Percentiles rank a stretch among this genome's conserved stretches.
phyloP scores from a whole-genome alignment of 768 basidiomycete species.

The Agaricus bisporus region DNA sequence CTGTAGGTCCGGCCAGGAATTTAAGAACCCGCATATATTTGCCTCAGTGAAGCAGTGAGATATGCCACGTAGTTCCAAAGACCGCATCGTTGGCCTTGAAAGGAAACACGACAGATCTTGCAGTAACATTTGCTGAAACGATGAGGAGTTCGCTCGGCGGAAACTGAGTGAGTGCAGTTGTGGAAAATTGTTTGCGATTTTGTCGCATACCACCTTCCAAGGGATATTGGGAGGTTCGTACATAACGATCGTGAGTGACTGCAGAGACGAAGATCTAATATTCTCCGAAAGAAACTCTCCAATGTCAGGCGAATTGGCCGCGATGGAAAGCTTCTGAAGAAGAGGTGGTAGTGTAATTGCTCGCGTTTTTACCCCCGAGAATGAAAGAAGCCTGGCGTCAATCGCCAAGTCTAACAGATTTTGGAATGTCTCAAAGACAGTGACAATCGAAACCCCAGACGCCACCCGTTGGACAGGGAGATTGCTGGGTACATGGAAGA shows the following conservation, averaged over 20 bases:
- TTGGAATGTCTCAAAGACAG: slow-evolving; percentile 2
- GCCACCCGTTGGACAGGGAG: neutral
- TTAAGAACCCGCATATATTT: neutral
- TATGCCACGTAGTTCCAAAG: neutral
- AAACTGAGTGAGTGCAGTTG: neutral
- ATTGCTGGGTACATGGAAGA: neutral
- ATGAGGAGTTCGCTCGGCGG: neutral
- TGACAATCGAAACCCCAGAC: neutral
- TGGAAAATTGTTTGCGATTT: neutral
- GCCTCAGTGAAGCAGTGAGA: slow-evolving; percentile 4
- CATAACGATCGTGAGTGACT: neutral
- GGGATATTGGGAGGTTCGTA: neutral
- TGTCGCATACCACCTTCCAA: slow-evolving; percentile 3
- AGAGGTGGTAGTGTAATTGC: neutral
- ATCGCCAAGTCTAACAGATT: slow-evolving; percentile 1
- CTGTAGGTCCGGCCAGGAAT: neutral
- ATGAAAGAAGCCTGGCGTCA: slow-evolving; percentile 1
- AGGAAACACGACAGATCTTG: slow-evolving; percentile 1
- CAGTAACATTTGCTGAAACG: neutral
- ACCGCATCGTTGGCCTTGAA: slow-evolving; percentile 1
- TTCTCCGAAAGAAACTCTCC: neutral
- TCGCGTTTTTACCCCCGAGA: too few species aligned
- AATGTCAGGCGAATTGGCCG: neutral
- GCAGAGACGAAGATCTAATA: neutral
- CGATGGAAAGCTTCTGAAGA: neutral